A percentile compares a stretch with the other conserved stretches of the same genome.
phyloP scores from a whole-genome alignment of 2,329 filamentous ascomycete genomes.

The Hirsutella thompsonii region DNA sequence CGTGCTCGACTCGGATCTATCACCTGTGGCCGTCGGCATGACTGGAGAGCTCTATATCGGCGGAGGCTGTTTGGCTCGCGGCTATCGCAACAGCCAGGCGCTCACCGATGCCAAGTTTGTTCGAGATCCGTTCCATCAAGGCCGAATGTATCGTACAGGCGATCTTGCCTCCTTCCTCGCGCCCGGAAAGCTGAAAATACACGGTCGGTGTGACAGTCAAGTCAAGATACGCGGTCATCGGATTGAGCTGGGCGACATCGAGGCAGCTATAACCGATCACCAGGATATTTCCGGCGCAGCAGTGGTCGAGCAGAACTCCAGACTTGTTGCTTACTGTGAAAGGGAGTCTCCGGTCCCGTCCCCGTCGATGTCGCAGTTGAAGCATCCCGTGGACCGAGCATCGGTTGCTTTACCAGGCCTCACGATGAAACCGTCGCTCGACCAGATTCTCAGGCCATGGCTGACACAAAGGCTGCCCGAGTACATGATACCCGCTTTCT shows the following conservation, averaged over 20 bases:
- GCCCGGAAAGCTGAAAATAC: slow-evolving; percentile 5
- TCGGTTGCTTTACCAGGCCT: no score
- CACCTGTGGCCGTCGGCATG: slow-evolving; percentile 23
- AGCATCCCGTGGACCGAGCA: no score
- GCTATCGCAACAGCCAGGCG: slow-evolving; percentile 7
- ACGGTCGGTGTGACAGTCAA: slow-evolving; percentile 10
- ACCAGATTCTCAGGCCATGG: slow-evolving; percentile 2
- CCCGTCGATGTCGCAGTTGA: not conserved
- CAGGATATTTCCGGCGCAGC: slow-evolving; percentile 4
- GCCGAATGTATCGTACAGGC: slow-evolving; percentile 9
- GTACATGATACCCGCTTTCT: slow-evolving; percentile 8
- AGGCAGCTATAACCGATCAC: slow-evolving; percentile 5
- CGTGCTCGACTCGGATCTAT: slow-evolving; percentile 21
- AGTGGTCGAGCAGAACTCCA: slow-evolving; percentile 4
- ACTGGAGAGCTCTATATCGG: slow-evolving; percentile 19
- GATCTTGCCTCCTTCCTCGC: slow-evolving; percentile 8
- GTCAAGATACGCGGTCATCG: slow-evolving; percentile 11
- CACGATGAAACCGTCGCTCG: not conserved
- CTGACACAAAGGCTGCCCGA: slow-evolving; percentile 4
- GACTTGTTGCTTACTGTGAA: slow-evolving; percentile 7
- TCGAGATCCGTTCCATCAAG: slow-evolving; percentile 4
- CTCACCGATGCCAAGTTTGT: slow-evolving; percentile 5
- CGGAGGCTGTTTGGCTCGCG: slow-evolving; percentile 14
- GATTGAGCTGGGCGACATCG: slow-evolving; percentile 11
- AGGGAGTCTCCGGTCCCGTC: not conserved